These are phyloP conservation scores for Acer saccharum DNA, from an alignment of 345 rosid genomes.

Conservation along the genomic window DNA sequence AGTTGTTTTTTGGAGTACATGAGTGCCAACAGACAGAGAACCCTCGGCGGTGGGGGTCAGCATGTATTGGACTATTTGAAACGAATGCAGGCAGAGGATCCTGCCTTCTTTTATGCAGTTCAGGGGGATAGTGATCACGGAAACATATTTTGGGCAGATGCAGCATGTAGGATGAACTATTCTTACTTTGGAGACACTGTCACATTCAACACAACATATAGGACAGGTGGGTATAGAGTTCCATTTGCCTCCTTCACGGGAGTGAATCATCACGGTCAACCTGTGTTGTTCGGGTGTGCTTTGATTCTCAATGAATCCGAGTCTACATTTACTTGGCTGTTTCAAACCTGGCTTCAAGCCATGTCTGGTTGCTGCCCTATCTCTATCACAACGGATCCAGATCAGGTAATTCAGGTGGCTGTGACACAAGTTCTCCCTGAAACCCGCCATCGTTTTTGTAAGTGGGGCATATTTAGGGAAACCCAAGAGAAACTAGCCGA, in stretches of 20 bases:
- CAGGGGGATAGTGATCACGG: conserved; percentile 50
- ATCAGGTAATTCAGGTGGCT: conserved; percentile 55
- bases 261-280: conserved; percentile 74
- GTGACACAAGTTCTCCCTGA: conserved; percentile 57
- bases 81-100: conserved; percentile 60
- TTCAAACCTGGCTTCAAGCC: conserved; percentile 75
- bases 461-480: conserved; percentile 54
- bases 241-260: conserved; percentile 80
- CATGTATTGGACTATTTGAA: conserved; percentile 65
- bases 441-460: conserved; percentile 59
- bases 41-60: conserved; percentile 57
- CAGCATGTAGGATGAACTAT: conserved; percentile 55
- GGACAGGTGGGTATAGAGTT: conserved; percentile 38
- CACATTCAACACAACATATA: conserved; percentile 54
- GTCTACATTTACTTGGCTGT: conserved; percentile 65
- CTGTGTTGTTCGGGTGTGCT: conserved; percentile 75
- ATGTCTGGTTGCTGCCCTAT: conserved; percentile 64
- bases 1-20: conserved; percentile 23
- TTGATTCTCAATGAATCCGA: conserved; percentile 61
- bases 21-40: conserved; percentile 46
- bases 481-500: conserved; percentile 64
- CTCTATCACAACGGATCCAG: conserved; percentile 74
- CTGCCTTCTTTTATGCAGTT: conserved; percentile 62
- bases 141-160: conserved; percentile 76
- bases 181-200: conserved; percentile 62